Evolutionary conservation across 2,329 filamentous ascomycete genomes (phyloP), one percentile per base, ranked within the genome.

Genomic region (Verticillium isaacii): DNA sequence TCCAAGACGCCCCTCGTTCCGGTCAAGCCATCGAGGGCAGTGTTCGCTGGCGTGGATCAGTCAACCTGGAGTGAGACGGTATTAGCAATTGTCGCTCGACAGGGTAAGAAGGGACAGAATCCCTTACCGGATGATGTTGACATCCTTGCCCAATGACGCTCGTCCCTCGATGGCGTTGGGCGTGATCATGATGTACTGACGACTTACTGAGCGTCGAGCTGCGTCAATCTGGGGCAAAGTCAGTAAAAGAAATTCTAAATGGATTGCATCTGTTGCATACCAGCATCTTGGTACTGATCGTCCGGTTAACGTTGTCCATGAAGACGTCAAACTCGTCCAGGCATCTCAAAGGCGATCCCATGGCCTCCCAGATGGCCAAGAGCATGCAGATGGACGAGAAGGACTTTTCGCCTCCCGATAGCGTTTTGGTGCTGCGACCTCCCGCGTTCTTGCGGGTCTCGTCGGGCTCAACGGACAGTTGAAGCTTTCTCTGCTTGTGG

Each of bases 281-380:
- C 75, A 99, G 90, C 89, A 99, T 92, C 65, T 91, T 90, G 69
- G 96, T 97, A 72, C 92, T 96, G 68, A 96, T 91, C 61, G 91
- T 92, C 64, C 95, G 88, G 75, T 99, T 99, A 63, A 98, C 92
- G 68, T 90, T 92, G 76, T 99, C 95, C 95, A 99, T 99, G 81
- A 97, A 99, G 36, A 99, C 95, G 73, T 99, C 95, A 72, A 98
- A 99, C 76, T 99, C 95, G 75, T 99, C 95, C 60, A 99, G 82
- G 71, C 95, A 99, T 60, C 95, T 87, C 64, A 99, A 89, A 0
- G 93, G 94, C 19, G 93, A 96, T 12, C 95, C 94, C 89, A 99
- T 99, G 34, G 95, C 94, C 72, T 99, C 95, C 95, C 95, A 99
- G 19, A 99, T 89, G 2, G 93, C 87, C 36, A 99, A 82, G 60